Evolutionary conservation across 2,329 filamentous ascomycete species (phyloP).

Genomic region (Pseudogymnoascus sp.): DNA sequence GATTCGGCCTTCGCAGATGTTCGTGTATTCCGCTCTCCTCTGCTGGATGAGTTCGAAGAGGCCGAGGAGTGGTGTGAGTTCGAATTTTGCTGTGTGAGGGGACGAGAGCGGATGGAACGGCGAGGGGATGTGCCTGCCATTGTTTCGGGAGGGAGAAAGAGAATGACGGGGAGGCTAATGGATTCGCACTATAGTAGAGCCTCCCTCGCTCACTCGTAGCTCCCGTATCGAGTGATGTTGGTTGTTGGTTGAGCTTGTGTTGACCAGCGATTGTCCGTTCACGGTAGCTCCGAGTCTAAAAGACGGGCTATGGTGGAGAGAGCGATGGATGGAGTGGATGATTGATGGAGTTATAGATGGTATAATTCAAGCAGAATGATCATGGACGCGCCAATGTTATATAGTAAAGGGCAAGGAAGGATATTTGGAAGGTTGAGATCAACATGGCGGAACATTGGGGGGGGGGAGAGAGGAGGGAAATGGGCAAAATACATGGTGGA

Average conservation of each 20-base stretch:
- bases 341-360: not conserved
- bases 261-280: conserved; percentile 7
- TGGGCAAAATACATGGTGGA: conserved; percentile 8
- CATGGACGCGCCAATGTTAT: conserved; percentile 7
- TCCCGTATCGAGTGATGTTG: conserved; percentile 7
- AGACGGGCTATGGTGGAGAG: not conserved
- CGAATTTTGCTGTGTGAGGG: conserved; percentile 61
- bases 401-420: not conserved
- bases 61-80: conserved; percentile 72
- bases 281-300: conserved; percentile 8
- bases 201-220: conserved; percentile 2
- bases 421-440: conserved; percentile 6
- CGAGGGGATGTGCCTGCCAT: conserved; percentile 62
- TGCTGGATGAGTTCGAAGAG: conserved; percentile 69
- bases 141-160: conserved; percentile 12
- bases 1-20: conserved; percentile 67
- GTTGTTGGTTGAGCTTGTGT: conserved; percentile 10
- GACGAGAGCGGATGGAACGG: conserved; percentile 86
- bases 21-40: conserved; percentile 67
- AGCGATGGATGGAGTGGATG: not conserved
- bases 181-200: conserved; percentile 4
- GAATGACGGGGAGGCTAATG: conserved; percentile 7
- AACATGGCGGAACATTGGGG: conserved; percentile 5
- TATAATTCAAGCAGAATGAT: not conserved
- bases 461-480: not conserved